Evolutionary conservation across 2,329 filamentous ascomycete species (phyloP).

Genomic region (Epichloe uncinata): DNA sequence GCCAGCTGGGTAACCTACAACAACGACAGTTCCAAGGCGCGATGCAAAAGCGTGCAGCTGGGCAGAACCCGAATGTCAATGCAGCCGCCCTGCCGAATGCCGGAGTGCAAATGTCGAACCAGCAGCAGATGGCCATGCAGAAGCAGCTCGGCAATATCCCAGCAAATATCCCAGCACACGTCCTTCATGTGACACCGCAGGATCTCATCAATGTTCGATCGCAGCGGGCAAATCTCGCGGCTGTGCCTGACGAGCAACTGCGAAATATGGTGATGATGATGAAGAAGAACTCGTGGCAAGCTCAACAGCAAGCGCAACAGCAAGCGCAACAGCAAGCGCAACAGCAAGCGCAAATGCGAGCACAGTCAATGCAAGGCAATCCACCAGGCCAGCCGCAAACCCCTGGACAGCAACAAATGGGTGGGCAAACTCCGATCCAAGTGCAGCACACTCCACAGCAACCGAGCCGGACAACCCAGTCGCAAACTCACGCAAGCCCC

Average conservation of each 20-base stretch:
- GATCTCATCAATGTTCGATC: slow-evolving; percentile 21
- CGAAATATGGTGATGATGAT: slow-evolving; percentile 18
- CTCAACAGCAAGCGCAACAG: slow-evolving; percentile 17
- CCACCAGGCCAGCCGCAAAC: slow-evolving; percentile 10
- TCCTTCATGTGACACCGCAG: slow-evolving; percentile 19
- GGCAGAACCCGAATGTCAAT: slow-evolving; percentile 18
- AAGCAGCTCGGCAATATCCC: slow-evolving; percentile 15
- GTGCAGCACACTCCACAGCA: slow-evolving; percentile 42
- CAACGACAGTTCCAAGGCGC: slow-evolving; percentile 25
- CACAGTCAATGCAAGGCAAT: slow-evolving; percentile 11
- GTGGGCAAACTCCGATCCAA: slow-evolving; percentile 9
- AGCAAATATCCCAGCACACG: slow-evolving; percentile 14
- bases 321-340: slow-evolving; percentile 13
- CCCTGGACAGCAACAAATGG: slow-evolving; percentile 9
- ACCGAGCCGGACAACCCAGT: slow-evolving; percentile 22
- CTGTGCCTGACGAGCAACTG: slow-evolving; percentile 22
- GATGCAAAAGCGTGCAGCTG: slow-evolving; percentile 17
- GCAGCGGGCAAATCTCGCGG: slow-evolving; percentile 12
- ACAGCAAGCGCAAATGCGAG: slow-evolving; percentile 12
- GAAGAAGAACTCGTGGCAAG: slow-evolving; percentile 20
- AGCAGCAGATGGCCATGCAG: slow-evolving; percentile 13
- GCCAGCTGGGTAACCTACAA: slow-evolving; percentile 23
- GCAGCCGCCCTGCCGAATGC: slow-evolving; percentile 10
- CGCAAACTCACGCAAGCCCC: slow-evolving; percentile 23
- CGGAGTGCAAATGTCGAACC: slow-evolving; percentile 15